phyloP scores from a whole-genome alignment of 2,329 filamentous ascomycete genomes.

The Scedosporium dehoogii region DNA sequence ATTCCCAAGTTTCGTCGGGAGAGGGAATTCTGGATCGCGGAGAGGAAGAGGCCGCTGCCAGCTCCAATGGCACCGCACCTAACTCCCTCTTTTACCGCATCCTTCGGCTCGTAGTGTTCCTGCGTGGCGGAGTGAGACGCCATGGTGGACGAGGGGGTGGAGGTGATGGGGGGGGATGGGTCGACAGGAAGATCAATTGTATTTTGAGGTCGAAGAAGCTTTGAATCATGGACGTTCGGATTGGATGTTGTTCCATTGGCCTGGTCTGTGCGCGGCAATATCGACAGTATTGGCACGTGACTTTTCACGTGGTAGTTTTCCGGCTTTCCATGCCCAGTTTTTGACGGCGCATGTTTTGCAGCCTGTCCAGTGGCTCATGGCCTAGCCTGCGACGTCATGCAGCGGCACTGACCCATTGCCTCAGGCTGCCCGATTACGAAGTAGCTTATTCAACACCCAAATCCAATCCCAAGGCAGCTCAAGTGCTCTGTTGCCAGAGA shows the following conservation, averaged over 20 bases:
- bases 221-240: conserved; percentile 5
- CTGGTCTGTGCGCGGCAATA: not conserved
- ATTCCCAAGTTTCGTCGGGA: conserved; percentile 72
- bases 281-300: not conserved
- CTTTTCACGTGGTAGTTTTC: not conserved
- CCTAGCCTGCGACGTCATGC: not conserved
- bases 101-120: conserved; percentile 54
- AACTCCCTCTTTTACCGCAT: conserved; percentile 60
- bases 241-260: conserved; percentile 4
- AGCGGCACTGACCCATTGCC: not conserved
- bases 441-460: not conserved
- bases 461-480: not conserved
- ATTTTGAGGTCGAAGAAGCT: not conserved
- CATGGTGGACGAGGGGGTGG: conserved; percentile 6
- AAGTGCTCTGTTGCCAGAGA: not conserved
- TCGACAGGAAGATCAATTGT: not conserved
- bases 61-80: conserved; percentile 57
- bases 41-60: conserved; percentile 58
- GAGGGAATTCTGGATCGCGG: conserved; percentile 79
- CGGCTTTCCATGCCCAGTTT: not conserved
- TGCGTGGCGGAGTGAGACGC: conserved; percentile 2
- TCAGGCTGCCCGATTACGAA: not conserved
- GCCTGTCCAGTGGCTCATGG: not conserved
- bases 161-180: not conserved
- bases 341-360: no score